Evolutionary conservation across 2,329 filamentous ascomycete species (phyloP).

Genomic region (Ophiostoma triangulosporum): DNA sequence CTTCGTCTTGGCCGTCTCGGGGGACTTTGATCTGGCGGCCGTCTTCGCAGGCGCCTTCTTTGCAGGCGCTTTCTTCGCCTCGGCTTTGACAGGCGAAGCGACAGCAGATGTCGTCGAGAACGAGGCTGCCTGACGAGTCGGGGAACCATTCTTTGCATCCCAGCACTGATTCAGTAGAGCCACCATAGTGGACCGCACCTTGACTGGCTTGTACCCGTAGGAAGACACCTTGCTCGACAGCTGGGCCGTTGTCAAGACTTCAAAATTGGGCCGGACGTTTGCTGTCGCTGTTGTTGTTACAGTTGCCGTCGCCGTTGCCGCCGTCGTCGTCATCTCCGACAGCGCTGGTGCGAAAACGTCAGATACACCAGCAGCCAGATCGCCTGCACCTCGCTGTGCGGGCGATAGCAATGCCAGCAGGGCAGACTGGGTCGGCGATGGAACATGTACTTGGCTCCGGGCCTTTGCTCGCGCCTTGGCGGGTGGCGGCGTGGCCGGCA

Average conservation of each 20-base stretch:
- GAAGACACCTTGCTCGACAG: constrained; percentile 46
- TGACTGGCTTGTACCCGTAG: constrained; percentile 62
- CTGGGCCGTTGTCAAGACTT: constrained; percentile 47
- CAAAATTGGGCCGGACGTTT: constrained; percentile 38
- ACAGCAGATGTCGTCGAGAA: not conserved
- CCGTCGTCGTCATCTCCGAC: no score
- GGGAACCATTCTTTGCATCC: constrained; percentile 18
- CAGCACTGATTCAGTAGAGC: constrained; percentile 57
- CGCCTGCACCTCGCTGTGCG: not conserved
- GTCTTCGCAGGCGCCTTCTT: constrained; percentile 2
- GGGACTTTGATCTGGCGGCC: not conserved
- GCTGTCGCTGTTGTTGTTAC: not conserved
- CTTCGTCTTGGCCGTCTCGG: not conserved
- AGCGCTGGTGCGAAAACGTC: not conserved
- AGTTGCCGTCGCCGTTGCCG: not conserved
- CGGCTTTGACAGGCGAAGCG: not conserved
- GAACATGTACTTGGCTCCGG: not conserved
- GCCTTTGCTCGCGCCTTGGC: not conserved
- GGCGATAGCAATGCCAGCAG: not conserved
- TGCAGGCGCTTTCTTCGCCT: not conserved
- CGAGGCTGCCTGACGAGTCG: not conserved
- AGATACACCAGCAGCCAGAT: not conserved
- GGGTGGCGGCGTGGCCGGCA: not conserved
- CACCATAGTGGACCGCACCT: constrained; percentile 55
- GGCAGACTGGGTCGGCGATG: not conserved